phyloP scores from a whole-genome alignment of 805 yeast species.

The Middelhovenomyces tepae region DNA sequence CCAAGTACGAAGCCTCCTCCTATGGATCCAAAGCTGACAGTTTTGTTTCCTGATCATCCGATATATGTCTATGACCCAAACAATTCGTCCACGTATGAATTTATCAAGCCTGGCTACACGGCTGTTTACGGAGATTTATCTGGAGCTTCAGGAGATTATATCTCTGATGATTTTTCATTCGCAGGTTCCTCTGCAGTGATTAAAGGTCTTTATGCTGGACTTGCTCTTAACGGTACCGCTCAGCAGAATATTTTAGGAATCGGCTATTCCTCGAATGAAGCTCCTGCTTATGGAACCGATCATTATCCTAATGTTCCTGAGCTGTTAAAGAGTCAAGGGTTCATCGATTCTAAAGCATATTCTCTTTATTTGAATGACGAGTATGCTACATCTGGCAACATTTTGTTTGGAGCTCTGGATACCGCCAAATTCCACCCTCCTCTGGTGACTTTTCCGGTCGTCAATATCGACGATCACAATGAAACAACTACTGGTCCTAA shows the following conservation, averaged over 20 bases:
- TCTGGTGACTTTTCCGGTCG: no score
- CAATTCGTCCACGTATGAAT: constrained; percentile 8
- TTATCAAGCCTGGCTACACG: not conserved
- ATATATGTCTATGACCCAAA: constrained; percentile 10
- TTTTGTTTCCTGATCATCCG: constrained; percentile 23
- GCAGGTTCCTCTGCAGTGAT: not conserved
- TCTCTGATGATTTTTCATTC: not conserved
- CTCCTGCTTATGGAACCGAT: constrained; percentile 17
- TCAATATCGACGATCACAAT: no score
- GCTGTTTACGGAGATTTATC: not conserved
- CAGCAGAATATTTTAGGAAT: constrained; percentile 10
- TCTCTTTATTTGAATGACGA: constrained; percentile 39
- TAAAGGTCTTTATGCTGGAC: no score
- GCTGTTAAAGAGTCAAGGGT: constrained; percentile 30
- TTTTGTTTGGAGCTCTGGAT: constrained; percentile 64
- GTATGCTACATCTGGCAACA: constrained; percentile 32
- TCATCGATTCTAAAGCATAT: constrained; percentile 33
- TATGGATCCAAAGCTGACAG: no score
- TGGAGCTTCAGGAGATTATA: not conserved
- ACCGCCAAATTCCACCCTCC: constrained; percentile 51
- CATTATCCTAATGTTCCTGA: constrained; percentile 26
- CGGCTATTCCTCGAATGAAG: constrained; percentile 3
- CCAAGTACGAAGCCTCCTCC: no score
- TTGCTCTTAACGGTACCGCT: no score
- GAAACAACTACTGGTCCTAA: no score